Evolutionary conservation across 1,139 yeast species (phyloP).

Genomic region (Nakaseomyces sp.): DNA sequence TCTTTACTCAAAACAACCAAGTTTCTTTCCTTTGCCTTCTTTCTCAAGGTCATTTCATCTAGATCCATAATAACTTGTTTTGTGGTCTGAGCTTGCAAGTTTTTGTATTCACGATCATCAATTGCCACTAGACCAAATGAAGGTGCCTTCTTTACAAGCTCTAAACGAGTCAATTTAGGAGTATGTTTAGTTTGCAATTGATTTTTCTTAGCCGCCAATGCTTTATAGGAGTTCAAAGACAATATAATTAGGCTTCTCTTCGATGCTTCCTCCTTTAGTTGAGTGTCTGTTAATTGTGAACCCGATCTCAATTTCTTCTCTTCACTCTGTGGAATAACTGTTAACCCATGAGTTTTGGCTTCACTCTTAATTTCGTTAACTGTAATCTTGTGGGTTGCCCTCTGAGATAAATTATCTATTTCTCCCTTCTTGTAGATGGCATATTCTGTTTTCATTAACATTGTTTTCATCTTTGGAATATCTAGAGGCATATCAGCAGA

Average conservation of each 20-base stretch:
- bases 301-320: conserved; percentile 5
- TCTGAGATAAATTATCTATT: not conserved
- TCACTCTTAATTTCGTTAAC: not conserved
- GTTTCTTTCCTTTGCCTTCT: conserved; percentile 11
- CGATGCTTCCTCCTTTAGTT: conserved; percentile 1
- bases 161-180: not conserved
- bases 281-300: not conserved
- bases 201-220: conserved; percentile 1
- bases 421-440: not conserved
- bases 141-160: conserved; percentile 9
- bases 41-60: conserved; percentile 4
- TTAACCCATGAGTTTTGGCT: conserved; percentile 2
- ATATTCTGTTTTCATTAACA: not conserved
- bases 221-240: not conserved
- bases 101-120: conserved; percentile 7
- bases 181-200: not conserved
- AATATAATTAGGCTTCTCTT: not conserved
- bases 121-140: conserved; percentile 12
- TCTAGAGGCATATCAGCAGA: not conserved
- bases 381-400: not conserved
- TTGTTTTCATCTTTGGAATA: not conserved
- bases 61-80: not conserved
- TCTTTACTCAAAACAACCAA: conserved; percentile 11
- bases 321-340: conserved; percentile 9
- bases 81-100: not conserved